A percentile compares a stretch with the other conserved stretches of the same genome.
Evolutionary conservation across 768 basidiomycete genomes (phyloP).

Genomic region (Phlebiopsis gigantea): DNA sequence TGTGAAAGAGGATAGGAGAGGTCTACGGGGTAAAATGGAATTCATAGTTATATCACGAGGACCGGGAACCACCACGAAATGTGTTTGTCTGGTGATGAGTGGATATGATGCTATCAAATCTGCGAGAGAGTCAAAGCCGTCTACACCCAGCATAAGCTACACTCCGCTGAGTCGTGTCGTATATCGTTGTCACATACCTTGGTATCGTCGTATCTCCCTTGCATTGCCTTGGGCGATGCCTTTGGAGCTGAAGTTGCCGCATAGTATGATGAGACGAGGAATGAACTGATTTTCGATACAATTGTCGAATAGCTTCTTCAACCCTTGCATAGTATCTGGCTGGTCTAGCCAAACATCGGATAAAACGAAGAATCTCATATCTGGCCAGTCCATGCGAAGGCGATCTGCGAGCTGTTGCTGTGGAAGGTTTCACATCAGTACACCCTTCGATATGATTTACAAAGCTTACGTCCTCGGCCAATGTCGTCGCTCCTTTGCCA

Average conservation of each 20-base stretch:
- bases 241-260: conserved; percentile 90
- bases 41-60: conserved; percentile 86
- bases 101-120: conserved; percentile 83
- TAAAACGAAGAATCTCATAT: conserved; percentile 85
- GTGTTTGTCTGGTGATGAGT: conserved; percentile 66
- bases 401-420: conserved; percentile 61
- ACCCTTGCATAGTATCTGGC: conserved; percentile 70
- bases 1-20: conserved; percentile 72
- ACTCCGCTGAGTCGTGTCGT: neutral
- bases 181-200: conserved; percentile 46
- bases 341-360: conserved; percentile 97
- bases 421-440: neutral
- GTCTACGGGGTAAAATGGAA: conserved; percentile 72
- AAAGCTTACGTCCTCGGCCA: conserved; percentile 78
- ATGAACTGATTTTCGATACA: conserved; percentile 84
- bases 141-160: conserved; percentile 34
- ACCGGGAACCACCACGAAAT: conserved; percentile 93
- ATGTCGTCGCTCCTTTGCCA: conserved; percentile 87
- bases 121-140: conserved; percentile 82
- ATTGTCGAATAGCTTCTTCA: conserved; percentile 85
- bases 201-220: conserved; percentile 76
- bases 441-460: neutral
- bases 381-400: conserved; percentile 62
- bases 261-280: conserved; percentile 86
- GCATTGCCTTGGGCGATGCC: conserved; percentile 76